Evolutionary conservation across 306 rosid species (phyloP).

Genomic region (Trifolium fragiferum): DNA sequence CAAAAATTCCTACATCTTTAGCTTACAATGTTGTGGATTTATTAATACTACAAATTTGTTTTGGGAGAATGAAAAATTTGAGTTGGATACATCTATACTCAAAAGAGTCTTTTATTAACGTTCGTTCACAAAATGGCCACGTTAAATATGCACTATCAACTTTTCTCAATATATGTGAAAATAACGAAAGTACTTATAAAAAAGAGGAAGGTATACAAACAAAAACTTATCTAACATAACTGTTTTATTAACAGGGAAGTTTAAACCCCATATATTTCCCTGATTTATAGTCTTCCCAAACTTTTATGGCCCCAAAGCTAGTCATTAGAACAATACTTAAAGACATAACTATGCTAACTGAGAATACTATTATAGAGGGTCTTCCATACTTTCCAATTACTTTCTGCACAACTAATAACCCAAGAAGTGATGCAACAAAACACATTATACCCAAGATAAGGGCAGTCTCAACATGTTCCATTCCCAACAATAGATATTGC

Average conservation of each 20-base stretch:
- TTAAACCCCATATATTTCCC: constrained; percentile 87
- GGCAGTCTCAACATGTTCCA: constrained; percentile 66
- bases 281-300: constrained; percentile 62
- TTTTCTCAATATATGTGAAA: neutral
- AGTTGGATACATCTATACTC: neutral
- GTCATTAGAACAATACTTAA: constrained; percentile 80
- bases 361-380: constrained; percentile 78
- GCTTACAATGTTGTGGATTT: constrained; percentile 1
- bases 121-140: neutral
- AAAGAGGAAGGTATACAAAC: neutral
- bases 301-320: constrained; percentile 67
- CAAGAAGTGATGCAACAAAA: constrained; percentile 73
- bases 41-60: neutral
- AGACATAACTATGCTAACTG: constrained; percentile 79
- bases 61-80: neutral
- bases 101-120: neutral
- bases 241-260: constrained; percentile 64
- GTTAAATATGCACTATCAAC: neutral
- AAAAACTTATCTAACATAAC: constrained; percentile 33
- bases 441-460: constrained; percentile 60
- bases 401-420: constrained; percentile 68
- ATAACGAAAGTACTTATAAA: neutral
- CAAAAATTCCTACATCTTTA: constrained; percentile 17
- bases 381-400: constrained; percentile 74
- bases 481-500: constrained; percentile 78